A percentile compares a stretch with the other conserved stretches of the same genome.
Evolutionary conservation across 2,329 filamentous ascomycete genomes (phyloP).

Genomic region (Epichloe sylvatica): DNA sequence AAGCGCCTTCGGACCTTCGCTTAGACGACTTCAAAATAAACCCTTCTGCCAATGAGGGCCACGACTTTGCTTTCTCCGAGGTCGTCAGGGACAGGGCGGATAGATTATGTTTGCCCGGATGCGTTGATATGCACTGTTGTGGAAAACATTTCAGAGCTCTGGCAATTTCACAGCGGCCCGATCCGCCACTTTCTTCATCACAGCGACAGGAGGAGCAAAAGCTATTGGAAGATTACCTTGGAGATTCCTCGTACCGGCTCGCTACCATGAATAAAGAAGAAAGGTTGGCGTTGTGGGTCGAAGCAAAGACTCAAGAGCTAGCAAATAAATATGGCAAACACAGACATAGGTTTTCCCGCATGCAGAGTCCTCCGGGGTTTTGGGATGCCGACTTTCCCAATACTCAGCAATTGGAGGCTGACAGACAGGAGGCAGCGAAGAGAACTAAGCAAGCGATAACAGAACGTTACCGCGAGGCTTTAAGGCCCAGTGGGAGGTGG

Average conservation of each 20-base stretch:
- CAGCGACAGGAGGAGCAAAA: conserved; percentile 29
- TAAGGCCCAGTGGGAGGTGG: conserved; percentile 63
- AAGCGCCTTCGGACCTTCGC: conserved; percentile 41
- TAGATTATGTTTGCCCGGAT: conserved; percentile 58
- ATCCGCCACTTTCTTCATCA: conserved; percentile 21
- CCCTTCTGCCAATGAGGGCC: conserved; percentile 53
- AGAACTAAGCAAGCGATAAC: conserved; percentile 51
- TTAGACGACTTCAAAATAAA: conserved; percentile 75
- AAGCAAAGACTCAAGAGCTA: conserved; percentile 59
- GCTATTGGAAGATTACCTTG: conserved; percentile 43
- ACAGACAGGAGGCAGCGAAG: conserved; percentile 50
- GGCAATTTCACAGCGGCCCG: conserved; percentile 37
- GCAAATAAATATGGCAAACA: conserved; percentile 68
- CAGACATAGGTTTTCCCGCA: conserved; percentile 56
- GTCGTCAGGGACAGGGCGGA: conserved; percentile 58
- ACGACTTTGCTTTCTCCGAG: conserved; percentile 59
- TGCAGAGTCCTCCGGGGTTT: conserved; percentile 72
- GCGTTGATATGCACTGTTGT: conserved; percentile 63
- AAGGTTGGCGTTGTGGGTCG: conserved; percentile 52
- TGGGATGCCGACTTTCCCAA: conserved; percentile 83
- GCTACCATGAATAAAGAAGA: conserved; percentile 45
- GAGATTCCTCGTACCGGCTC: conserved; percentile 44
- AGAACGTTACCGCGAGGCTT: conserved; percentile 68
- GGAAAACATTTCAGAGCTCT: conserved; percentile 56
- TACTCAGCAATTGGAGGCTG: conserved; percentile 63